phyloP scores from a whole-genome alignment of 768 basidiomycete genomes.

The Dioszegia aurantiaca region DNA sequence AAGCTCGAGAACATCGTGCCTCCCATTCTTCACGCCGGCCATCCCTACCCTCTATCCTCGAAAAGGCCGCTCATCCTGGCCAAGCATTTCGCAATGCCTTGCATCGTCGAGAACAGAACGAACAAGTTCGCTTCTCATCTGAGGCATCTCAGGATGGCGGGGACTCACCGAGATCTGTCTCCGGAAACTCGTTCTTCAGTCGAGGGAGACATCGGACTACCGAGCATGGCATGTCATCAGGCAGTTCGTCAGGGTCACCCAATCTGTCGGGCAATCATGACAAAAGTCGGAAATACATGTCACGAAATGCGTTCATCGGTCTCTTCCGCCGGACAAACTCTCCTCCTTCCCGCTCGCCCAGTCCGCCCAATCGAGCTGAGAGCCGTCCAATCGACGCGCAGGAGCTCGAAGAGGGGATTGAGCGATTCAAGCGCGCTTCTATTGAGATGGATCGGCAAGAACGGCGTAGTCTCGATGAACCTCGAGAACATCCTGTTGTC shows the following conservation, averaged over 20 bases:
- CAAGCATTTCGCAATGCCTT: conserved; percentile 47
- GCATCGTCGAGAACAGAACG: conserved; percentile 19
- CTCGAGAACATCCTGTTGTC: background rate
- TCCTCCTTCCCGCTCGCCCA: conserved; percentile 42
- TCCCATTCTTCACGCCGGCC: conserved; percentile 47
- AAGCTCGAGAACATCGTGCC: conserved; percentile 14
- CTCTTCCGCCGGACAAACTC: conserved; percentile 41
- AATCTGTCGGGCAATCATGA: conserved; percentile 3
- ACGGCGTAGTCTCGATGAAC: conserved; percentile 16
- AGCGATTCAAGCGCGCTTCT: conserved; percentile 35
- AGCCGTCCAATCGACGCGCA: conserved; percentile 27
- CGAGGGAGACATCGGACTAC: background rate
- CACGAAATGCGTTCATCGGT: conserved; percentile 28
- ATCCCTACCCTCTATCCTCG: conserved; percentile 54
- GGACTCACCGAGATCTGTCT: conserved; percentile 4
- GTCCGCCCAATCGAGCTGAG: conserved; percentile 31
- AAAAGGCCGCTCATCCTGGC: conserved; percentile 53
- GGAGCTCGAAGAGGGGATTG: conserved; percentile 44
- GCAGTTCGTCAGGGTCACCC: background rate
- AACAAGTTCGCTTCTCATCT: background rate
- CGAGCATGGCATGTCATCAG: background rate
- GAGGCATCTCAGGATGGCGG: background rate
- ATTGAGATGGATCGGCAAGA: conserved; percentile 33
- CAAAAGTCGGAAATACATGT: conserved; percentile 24
- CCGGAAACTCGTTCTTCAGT: conserved; percentile 9